Base-by-base conservation (phyloP, 192 early-diverging fungal genomes). In the Coemansia erecta region DNA sequence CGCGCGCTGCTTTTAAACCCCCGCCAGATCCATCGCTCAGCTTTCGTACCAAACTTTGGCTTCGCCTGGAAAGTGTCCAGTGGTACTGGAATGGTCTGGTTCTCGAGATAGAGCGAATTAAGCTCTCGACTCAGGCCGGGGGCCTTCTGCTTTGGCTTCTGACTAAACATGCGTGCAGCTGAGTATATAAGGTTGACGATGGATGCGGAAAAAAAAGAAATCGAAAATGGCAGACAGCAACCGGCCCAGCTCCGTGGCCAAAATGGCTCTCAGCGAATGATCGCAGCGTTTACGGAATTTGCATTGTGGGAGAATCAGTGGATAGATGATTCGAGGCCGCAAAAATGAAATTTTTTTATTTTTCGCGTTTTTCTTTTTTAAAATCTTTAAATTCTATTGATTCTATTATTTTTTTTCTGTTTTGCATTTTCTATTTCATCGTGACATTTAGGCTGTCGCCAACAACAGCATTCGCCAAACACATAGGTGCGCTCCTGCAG, bases 1-100 rank as follows among this genome's bases (percentile, higher is more conserved):
- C 93, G 83, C 4, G 89, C 90, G 40, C 90, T 89, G 72, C 91
- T 92, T 22, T 77, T 80, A 67, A 92, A 93, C 1, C 82, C 70
- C 4, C 78, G 77, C 77, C 81, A 87, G 7, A 73, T 80, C 91
- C 90, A 92, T 52, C 79, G 82, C 49, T 79, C 83, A 2, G 84
- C 85, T 52, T 85, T 82, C 43, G 84, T 85, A 63, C 73, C 84
- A 15, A 87, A 81, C 52, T 87, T 86, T 8, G 85, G 89, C 60
- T 90, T 91, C 45, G 87, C 85, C 59, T 89, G 74, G 58, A 77
- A 77, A 44, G 63, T 54, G 41, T 77, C 74, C 42, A 77, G 68
- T 24, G 61, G 44, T 21, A 77, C 74, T 8, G 74, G 68, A 2
- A 77, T 47, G 8, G 63, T 35, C 54, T 71, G 74, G 68, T 77